phyloP scores from a whole-genome alignment of 148 eudicot species.

The Cornus controversa region DNA sequence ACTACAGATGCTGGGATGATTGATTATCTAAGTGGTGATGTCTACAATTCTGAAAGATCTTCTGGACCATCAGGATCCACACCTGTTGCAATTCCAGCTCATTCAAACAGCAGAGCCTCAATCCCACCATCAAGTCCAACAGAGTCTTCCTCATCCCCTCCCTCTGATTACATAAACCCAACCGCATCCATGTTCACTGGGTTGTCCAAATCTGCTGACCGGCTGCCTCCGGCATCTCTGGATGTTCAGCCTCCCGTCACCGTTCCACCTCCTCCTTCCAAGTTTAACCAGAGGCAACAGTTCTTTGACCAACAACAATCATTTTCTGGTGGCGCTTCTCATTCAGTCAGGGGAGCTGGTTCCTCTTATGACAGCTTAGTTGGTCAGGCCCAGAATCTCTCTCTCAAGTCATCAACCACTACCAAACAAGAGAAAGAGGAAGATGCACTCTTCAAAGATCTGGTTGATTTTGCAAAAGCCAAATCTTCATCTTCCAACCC shows the following conservation, averaged over 20 bases:
- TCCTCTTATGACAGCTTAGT: slow-evolving; percentile 70
- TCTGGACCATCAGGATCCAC: slow-evolving; percentile 37
- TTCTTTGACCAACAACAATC: slow-evolving; percentile 56
- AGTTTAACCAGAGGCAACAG: slow-evolving; percentile 71
- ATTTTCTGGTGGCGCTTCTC: slow-evolving; percentile 40
- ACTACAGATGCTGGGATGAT: slow-evolving; percentile 30
- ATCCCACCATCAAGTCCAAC: slow-evolving; percentile 34
- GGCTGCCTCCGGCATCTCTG: slow-evolving; percentile 55
- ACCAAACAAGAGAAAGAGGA: slow-evolving; percentile 60
- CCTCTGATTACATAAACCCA: slow-evolving; percentile 43
- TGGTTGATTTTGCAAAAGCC: slow-evolving; percentile 78
- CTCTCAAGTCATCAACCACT: slow-evolving; percentile 48
- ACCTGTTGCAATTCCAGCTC: slow-evolving; percentile 29
- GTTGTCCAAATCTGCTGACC: slow-evolving; percentile 36
- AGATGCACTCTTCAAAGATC: slow-evolving; percentile 77
- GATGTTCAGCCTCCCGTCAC: slow-evolving; percentile 44
- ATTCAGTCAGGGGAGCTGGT: slow-evolving; percentile 52
- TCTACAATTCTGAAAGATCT: slow-evolving; percentile 40
- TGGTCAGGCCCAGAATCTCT: slow-evolving; percentile 62
- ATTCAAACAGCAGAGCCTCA: slow-evolving; percentile 31
- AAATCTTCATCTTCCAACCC: slow-evolving; percentile 46
- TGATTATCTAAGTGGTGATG: slow-evolving; percentile 75
- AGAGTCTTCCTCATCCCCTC: slow-evolving; percentile 41
- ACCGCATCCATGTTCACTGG: slow-evolving; percentile 59
- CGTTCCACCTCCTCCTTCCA: slow-evolving; percentile 83